A percentile compares a stretch with the other conserved stretches of the same genome.
Evolutionary conservation across 2,329 filamentous ascomycete genomes (phyloP).

Genomic region (Hymenoscyphus fructigenus): DNA sequence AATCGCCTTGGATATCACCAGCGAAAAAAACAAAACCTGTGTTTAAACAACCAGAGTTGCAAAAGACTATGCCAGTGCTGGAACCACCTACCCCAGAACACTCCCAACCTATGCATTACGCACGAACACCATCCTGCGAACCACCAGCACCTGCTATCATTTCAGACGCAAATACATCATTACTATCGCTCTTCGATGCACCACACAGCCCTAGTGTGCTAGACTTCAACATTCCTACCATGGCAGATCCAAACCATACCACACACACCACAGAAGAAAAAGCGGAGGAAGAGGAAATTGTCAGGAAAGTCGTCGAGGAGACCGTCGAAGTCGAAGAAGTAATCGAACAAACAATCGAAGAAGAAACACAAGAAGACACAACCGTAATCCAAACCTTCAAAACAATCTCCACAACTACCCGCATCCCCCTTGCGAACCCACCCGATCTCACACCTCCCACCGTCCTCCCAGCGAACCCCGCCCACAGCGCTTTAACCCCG

Average conservation of each 20-base stretch:
- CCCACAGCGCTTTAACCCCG: constrained; percentile 58
- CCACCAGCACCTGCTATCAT: constrained; percentile 59
- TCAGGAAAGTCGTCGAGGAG: constrained; percentile 17
- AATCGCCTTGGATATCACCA: constrained; percentile 30
- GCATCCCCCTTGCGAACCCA: constrained; percentile 33
- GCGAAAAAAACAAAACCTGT: constrained; percentile 19
- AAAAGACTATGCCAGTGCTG: neutral
- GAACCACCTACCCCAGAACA: constrained; percentile 11
- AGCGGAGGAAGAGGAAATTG: constrained; percentile 18
- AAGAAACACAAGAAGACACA: constrained; percentile 20
- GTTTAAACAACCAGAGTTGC: constrained; percentile 5
- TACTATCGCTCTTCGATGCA: constrained; percentile 61
- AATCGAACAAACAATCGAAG: constrained; percentile 15
- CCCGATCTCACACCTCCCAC: constrained; percentile 29
- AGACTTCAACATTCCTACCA: constrained; percentile 6
- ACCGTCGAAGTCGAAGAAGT: constrained; percentile 31
- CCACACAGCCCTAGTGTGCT: constrained; percentile 38
- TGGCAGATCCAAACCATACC: constrained; percentile 8
- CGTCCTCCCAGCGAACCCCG: constrained; percentile 18
- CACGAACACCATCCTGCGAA: constrained; percentile 61
- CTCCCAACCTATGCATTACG: constrained; percentile 39
- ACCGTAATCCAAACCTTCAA: constrained; percentile 30
- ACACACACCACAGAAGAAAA: constrained; percentile 17
- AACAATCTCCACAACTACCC: constrained; percentile 37
- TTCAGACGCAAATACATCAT: constrained; percentile 54